Evolutionary conservation across 192 early-diverging fungal genomes (phyloP), one percentile per base, ranked within the genome.

Genomic region (Dissophora ornata): DNA sequence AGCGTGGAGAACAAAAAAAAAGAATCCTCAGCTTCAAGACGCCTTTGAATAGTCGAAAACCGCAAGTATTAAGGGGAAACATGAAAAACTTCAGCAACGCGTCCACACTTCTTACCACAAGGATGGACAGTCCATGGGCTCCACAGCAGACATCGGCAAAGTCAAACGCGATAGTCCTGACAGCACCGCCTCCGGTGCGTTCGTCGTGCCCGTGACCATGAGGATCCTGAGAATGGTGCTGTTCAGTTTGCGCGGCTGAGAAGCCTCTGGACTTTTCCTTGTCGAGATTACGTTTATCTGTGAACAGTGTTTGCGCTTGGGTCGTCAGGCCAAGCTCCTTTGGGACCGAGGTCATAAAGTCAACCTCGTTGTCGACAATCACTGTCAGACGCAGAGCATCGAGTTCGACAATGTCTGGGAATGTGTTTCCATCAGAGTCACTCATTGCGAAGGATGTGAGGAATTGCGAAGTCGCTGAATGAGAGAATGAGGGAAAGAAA

Each of bases 361-460:
- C 78, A 33, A 80, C 68, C 32, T 71, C 78, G 59, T 80, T 71
- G 34, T 80, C 69, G 18, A 80, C 78, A 54, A 80, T 62, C 8
- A 80, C 56, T 0, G 59, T 71, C 47, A 80, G 52, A 4, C 69
- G 52, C 26, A 80, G 22, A 21, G 68, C 62, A 24, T 80, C 78
- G 1, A 80, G 52, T 26, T 80, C 78, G 2, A 71, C 53, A 1
- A 80, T 46, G 46, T 62, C 64, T 36, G 73, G 58, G 30, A 77
- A 77, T 32, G 32, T 15, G 25, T 58, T 68, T 24, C 36, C 18
- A 42, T 54, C 8, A 32, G 51, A 1, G 33, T 54, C 12, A 4
- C 11, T 42, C 44, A 58, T 30, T 1, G 24, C 15, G 40, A 46
- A 38, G 24, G 25, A 30, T 45, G 26, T 6, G 24, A 45, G 42